These are phyloP conservation scores for Candida mesenterica DNA, from an alignment of 1,139 yeast species.

Conservation along the genomic window DNA sequence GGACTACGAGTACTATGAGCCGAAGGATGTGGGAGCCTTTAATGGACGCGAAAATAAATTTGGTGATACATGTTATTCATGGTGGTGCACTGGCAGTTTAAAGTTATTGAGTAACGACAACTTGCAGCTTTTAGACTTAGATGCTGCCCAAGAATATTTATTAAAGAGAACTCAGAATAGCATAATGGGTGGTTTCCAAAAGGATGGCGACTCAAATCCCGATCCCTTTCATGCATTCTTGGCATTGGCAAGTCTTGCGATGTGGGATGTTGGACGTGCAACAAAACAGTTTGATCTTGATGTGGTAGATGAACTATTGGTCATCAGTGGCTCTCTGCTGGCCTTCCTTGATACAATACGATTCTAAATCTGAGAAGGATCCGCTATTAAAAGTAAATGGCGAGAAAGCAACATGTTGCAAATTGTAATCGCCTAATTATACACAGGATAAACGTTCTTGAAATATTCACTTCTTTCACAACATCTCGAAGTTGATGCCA, in stretches of 20 bases:
- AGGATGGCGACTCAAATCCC: conserved; percentile 58
- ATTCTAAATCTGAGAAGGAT: neutral
- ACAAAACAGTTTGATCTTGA: conserved; percentile 12
- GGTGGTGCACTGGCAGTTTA: conserved; percentile 79
- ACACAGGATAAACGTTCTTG: too few relatives aligned
- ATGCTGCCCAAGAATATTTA: conserved; percentile 45
- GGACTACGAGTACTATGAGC: conserved; percentile 36
- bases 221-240: conserved; percentile 70
- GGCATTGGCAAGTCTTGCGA: conserved; percentile 56
- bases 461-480: too few relatives aligned
- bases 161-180: conserved; percentile 60
- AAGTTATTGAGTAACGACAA: conserved; percentile 31
- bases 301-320: conserved; percentile 26
- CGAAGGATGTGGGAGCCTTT: conserved; percentile 69
- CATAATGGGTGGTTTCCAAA: conserved; percentile 81
- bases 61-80: conserved; percentile 88
- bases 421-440: too few relatives aligned
- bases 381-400: too few relatives aligned
- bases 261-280: conserved; percentile 24
- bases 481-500: too few relatives aligned
- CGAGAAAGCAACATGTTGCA: too few relatives aligned
- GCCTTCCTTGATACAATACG: conserved; percentile 13
- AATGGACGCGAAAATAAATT: conserved; percentile 85
- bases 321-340: conserved; percentile 24
- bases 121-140: conserved; percentile 34